phyloP scores from a whole-genome alignment of 495 filamentous ascomycete species.

The Ascobolus immersus region DNA sequence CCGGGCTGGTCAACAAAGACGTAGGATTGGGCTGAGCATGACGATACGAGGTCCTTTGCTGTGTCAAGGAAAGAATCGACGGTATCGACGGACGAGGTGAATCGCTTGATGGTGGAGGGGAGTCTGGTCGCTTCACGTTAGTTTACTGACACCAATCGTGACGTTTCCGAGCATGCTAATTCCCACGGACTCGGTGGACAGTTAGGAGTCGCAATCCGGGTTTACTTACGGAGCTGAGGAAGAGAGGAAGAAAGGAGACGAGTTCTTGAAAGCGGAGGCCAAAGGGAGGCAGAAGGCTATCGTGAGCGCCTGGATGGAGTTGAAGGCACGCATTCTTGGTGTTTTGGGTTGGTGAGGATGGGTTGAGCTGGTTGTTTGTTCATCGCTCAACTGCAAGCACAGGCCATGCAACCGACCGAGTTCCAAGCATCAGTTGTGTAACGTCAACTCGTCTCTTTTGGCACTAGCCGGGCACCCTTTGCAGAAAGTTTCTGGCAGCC shows the following conservation, averaged over 20 bases:
- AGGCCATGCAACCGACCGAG: too few species aligned
- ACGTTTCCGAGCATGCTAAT: too few species aligned
- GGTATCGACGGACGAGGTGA: too few species aligned
- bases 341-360: constrained; percentile 3
- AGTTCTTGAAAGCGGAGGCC: constrained; percentile 43
- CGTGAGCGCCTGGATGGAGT: constrained; percentile 4
- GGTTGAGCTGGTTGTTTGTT: too few species aligned
- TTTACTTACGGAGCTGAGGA: too few species aligned
- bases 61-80: constrained; percentile 18
- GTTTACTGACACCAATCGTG: too few species aligned
- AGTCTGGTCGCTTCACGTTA: constrained; percentile 14
- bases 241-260: constrained; percentile 70
- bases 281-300: constrained; percentile 6
- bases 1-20: constrained; percentile 59
- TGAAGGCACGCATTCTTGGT: constrained; percentile 8
- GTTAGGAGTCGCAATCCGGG: neutral
- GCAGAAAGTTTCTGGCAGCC: too few species aligned
- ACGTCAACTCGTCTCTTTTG: too few species aligned
- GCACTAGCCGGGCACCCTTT: too few species aligned
- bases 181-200: constrained; percentile 8
- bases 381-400: too few species aligned
- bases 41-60: constrained; percentile 25
- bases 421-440: too few species aligned
- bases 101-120: constrained; percentile 11
- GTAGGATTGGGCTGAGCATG: constrained; percentile 51